Evolutionary conservation across 805 yeast genomes (phyloP).

Genomic region (Pichia occidentalis): DNA sequence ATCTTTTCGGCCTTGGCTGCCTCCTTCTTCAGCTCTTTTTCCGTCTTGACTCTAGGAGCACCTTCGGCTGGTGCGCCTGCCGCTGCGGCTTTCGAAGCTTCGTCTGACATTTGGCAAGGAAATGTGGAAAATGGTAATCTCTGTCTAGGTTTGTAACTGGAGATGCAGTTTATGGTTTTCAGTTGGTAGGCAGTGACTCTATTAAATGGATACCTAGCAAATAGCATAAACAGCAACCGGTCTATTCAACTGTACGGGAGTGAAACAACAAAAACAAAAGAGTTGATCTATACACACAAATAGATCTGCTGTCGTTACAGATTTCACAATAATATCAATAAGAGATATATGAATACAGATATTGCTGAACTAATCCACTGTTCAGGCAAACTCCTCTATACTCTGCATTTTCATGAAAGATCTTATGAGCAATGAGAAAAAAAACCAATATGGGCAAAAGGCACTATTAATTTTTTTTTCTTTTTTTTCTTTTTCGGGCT

Average conservation of each 20-base stretch:
- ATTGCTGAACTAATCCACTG: too few relatives aligned
- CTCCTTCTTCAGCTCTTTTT: constrained; percentile 68
- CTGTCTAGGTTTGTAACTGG: constrained; percentile 5
- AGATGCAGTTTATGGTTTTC: background rate
- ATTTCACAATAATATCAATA: too few relatives aligned
- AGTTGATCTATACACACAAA: constrained; percentile 5
- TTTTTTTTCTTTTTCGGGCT: too few relatives aligned
- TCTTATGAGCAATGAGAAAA: too few relatives aligned
- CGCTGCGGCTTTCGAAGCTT: constrained; percentile 16
- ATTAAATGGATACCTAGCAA: constrained; percentile 15
- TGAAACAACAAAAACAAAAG: background rate
- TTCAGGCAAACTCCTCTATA: too few relatives aligned
- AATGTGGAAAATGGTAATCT: constrained; percentile 7
- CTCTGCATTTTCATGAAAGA: too few relatives aligned
- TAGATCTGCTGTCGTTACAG: constrained; percentile 1
- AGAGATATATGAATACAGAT: too few relatives aligned
- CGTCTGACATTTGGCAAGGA: constrained; percentile 22
- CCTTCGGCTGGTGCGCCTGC: constrained; percentile 39
- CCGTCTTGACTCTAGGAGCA: constrained; percentile 38
- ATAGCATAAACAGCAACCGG: constrained; percentile 21
- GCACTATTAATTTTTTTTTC: too few relatives aligned
- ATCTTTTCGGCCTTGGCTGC: constrained; percentile 52
- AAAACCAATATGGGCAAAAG: too few relatives aligned
- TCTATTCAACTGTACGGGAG: background rate
- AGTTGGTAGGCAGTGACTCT: constrained; percentile 10